Percentiles rank a stretch among this genome's conserved stretches.
Evolutionary conservation across 257 asterid genomes (phyloP).

Genomic region (Petunia axillaris): DNA sequence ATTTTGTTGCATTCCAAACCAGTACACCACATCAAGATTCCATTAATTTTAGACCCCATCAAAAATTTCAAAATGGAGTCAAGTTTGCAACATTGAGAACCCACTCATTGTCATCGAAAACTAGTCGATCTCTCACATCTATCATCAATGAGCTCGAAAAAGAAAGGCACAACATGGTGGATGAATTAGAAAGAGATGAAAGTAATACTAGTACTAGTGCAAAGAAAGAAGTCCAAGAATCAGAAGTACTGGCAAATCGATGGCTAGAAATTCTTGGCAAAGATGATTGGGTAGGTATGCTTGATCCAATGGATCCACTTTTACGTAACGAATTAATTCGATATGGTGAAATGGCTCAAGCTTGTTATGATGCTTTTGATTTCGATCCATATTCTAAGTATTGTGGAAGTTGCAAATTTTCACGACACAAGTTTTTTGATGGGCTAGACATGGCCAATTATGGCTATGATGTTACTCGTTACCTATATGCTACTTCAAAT

Average conservation of each 20-base stretch:
- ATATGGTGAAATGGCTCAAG: conserved; percentile 57
- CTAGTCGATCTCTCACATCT: conserved; percentile 26
- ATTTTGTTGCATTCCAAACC: background rate
- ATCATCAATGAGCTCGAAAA: background rate
- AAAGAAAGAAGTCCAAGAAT: background rate
- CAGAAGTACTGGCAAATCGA: conserved; percentile 16
- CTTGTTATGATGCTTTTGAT: conserved; percentile 57
- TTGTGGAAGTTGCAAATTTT: conserved; percentile 48
- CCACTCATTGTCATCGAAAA: conserved; percentile 19
- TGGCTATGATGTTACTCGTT: conserved; percentile 46
- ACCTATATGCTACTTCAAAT: conserved; percentile 52
- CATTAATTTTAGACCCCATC: background rate
- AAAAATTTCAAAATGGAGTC: background rate
- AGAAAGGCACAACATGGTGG: background rate
- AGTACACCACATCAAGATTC: conserved; percentile 3
- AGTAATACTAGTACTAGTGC: background rate
- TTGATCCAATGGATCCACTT: conserved; percentile 51
- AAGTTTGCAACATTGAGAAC: conserved; percentile 20
- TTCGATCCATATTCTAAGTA: conserved; percentile 52
- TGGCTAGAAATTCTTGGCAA: conserved; percentile 49
- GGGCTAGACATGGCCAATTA: conserved; percentile 31
- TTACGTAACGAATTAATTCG: conserved; percentile 46
- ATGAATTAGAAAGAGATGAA: conserved; percentile 2
- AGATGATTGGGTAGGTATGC: conserved; percentile 52
- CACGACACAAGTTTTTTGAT: conserved; percentile 35